Conservation (phyloP, 106 monocot genomes). For the Dendrobium chrysotoxum region DNA sequence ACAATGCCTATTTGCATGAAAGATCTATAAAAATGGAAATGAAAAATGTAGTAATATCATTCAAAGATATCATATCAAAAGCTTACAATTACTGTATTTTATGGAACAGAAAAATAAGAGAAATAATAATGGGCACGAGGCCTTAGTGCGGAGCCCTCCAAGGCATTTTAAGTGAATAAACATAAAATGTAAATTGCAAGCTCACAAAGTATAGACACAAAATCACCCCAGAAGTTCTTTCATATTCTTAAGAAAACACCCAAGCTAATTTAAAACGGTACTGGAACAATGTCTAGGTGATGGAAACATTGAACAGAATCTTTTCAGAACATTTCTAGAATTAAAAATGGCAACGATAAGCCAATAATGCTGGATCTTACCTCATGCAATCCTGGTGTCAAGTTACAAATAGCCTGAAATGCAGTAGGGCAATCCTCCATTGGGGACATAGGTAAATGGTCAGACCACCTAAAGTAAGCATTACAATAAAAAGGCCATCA, state of each 20-base stretch:
- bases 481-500: neutral
- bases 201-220: neutral
- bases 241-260: neutral
- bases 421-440: slow-evolving; percentile 76
- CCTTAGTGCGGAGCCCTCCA: neutral
- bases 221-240: neutral
- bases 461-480: slow-evolving; percentile 60
- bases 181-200: neutral
- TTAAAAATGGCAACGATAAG: neutral
- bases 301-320: neutral
- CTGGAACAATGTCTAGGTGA: neutral
- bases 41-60: neutral
- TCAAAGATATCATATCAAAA: neutral
- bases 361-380: slow-evolving; percentile 14
- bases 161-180: neutral
- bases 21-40: neutral
- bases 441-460: slow-evolving; percentile 78
- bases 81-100: neutral
- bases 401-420: slow-evolving; percentile 69
- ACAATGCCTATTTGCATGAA: neutral
- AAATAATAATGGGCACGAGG: neutral
- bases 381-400: slow-evolving; percentile 80
- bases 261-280: neutral
- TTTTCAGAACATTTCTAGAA: neutral
- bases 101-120: neutral